phyloP scores from a whole-genome alignment of 257 asterid species.

The Capsicum chinense region DNA sequence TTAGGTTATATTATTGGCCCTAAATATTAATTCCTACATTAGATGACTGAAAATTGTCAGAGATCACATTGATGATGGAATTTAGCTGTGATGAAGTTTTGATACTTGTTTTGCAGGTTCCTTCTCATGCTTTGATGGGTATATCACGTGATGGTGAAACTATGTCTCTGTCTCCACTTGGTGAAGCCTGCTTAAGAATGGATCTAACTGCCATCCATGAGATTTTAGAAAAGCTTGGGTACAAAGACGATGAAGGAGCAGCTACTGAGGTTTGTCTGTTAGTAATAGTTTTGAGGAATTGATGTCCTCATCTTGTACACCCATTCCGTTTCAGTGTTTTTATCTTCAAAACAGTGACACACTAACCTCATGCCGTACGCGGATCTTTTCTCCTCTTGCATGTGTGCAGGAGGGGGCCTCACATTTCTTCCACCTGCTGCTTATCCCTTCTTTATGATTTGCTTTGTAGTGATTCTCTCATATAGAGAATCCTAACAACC shows the following conservation, averaged over 20 bases:
- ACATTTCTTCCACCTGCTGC: neutral
- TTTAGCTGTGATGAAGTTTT: conserved; percentile 14
- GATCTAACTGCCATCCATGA: conserved; percentile 91
- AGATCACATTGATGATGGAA: neutral
- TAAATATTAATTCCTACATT: conserved; percentile 11
- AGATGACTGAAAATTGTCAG: neutral
- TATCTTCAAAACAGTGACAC: neutral
- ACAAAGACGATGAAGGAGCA: conserved; percentile 91
- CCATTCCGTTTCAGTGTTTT: neutral
- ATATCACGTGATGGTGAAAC: conserved; percentile 60
- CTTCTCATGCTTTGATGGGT: conserved; percentile 80
- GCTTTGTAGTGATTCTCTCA: neutral
- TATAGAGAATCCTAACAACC: neutral
- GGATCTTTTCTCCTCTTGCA: conserved; percentile 18
- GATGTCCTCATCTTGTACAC: neutral
- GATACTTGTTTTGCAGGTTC: conserved; percentile 57
- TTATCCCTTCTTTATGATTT: neutral
- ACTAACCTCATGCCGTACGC: neutral
- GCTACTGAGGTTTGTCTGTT: conserved; percentile 71
- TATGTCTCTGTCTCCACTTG: conserved; percentile 70
- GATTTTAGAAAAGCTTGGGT: conserved; percentile 74
- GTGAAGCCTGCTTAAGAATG: conserved; percentile 94
- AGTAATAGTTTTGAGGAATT: neutral
- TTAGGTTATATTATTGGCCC: neutral
- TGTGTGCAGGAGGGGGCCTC: neutral